Conservation (phyloP, 805 yeast species). For the Candida rishiriensis region DNA sequence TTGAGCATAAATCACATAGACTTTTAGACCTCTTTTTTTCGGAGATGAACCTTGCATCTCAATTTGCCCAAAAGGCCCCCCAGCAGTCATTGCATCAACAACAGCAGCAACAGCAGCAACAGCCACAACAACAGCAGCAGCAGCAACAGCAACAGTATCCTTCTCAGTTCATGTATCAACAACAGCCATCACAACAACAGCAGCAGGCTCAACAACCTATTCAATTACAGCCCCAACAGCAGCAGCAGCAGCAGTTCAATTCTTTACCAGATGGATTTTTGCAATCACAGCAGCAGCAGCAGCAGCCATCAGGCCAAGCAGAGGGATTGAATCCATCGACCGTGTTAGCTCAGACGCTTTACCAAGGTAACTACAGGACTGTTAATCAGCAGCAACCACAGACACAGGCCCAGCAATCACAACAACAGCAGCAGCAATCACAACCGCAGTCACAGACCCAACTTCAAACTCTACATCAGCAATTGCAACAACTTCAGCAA, state of each 20-base stretch:
- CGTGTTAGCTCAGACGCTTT: slow-evolving; percentile 35
- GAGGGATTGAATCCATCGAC: slow-evolving; percentile 33
- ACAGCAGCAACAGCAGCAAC: slow-evolving; percentile 12
- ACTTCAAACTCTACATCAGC: slow-evolving; percentile 20
- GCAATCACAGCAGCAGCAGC: slow-evolving; percentile 20
- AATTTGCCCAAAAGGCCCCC: slow-evolving; percentile 11
- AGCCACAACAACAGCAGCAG: slow-evolving; percentile 14
- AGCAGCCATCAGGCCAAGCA: slow-evolving; percentile 14
- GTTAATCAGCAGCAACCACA: slow-evolving; percentile 13
- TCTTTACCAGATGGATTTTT: slow-evolving; percentile 19
- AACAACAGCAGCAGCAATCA: slow-evolving; percentile 16
- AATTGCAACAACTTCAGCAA: slow-evolving; percentile 21
- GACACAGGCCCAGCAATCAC: slow-evolving; percentile 17
- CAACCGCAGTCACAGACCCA: slow-evolving; percentile 23
- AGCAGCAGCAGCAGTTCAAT: slow-evolving; percentile 14
- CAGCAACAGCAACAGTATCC: slow-evolving; percentile 13
- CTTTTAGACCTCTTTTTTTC: neutral
- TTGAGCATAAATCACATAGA: too few relatives aligned
- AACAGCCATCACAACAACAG: slow-evolving; percentile 7
- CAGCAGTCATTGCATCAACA: slow-evolving; percentile 17
- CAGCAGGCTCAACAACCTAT: slow-evolving; percentile 7
- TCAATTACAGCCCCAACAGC: slow-evolving; percentile 10
- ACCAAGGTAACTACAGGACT: slow-evolving; percentile 32
- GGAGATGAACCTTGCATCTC: slow-evolving; percentile 14
- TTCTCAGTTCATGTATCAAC: slow-evolving; percentile 5